A percentile compares a stretch with the other conserved stretches of the same genome.
Conservation (phyloP, 2,329 filamentous ascomycete genomes). For the Sclerotinia trifoliorum region DNA sequence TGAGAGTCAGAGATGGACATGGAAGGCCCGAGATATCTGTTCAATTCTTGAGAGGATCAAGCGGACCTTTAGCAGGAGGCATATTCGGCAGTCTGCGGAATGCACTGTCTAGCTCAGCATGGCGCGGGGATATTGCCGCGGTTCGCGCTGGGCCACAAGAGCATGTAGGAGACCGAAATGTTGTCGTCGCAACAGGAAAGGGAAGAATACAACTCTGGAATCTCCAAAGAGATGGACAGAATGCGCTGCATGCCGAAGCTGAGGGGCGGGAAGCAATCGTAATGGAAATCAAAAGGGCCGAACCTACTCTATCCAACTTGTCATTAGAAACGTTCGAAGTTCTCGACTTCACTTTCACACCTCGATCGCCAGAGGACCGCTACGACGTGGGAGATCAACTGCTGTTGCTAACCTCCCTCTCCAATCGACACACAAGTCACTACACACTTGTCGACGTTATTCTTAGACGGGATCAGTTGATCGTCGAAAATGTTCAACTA, state of each 20-base stretch:
- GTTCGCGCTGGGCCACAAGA: slow-evolving; percentile 70
- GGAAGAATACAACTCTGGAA: slow-evolving; percentile 84
- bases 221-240: slow-evolving; percentile 82
- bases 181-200: slow-evolving; percentile 75
- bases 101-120: slow-evolving; percentile 66
- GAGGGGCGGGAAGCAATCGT: slow-evolving; percentile 67
- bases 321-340: slow-evolving; percentile 65
- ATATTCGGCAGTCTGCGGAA: slow-evolving; percentile 80
- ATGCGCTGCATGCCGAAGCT: slow-evolving; percentile 69
- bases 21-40: slow-evolving; percentile 79
- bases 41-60: slow-evolving; percentile 68
- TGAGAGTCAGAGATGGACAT: slow-evolving; percentile 82
- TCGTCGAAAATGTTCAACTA: slow-evolving; percentile 65
- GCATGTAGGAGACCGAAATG: slow-evolving; percentile 78
- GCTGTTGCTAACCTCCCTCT: slow-evolving; percentile 59
- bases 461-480: slow-evolving; percentile 52
- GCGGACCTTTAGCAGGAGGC: slow-evolving; percentile 56
- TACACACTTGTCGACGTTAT: slow-evolving; percentile 75
- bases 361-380: slow-evolving; percentile 52
- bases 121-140: slow-evolving; percentile 76
- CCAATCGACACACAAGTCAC: slow-evolving; percentile 52
- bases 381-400: slow-evolving; percentile 55
- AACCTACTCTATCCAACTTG: slow-evolving; percentile 49
- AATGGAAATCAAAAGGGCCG: slow-evolving; percentile 57
- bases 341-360: slow-evolving; percentile 74